Evolutionary conservation across 768 basidiomycete genomes (phyloP), one percentile per base, ranked within the genome.

Genomic region (Calocybe indica): DNA sequence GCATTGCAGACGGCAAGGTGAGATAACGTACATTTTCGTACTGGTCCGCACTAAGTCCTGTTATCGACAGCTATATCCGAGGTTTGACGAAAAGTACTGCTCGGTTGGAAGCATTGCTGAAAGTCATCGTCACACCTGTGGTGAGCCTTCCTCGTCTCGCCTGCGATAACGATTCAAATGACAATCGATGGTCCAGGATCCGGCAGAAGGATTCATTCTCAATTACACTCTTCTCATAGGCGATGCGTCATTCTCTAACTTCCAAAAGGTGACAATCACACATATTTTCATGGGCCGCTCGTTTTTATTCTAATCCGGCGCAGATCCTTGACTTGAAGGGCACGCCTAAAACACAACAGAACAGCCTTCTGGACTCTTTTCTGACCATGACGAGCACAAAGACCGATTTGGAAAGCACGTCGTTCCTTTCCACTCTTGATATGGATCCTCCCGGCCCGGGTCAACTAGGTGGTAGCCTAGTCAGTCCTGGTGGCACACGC

Each of bases 271-370:
- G 32, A 35, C 66, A 31, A n/a, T 40, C 28, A 14, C 9, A 11
- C 29, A 44, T 12, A 13, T 29, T 8, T 37, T 10, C 4, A 33
- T 2, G 32, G 28, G 14, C 34, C 33, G 45, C 22, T 11, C n/a
- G 33, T 45, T 8, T 40, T 37, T n/a, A 41, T 22, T 15, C 34
- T 13, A 35, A 15, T 33, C 32, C 32, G 8, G 34, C 40, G 5
- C 51, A 96, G 93, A 90, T 97, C 46, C 76, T 97, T 12, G 94
- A 97, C 64, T 75, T 97, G 42, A 96, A 96, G 64, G 96, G 96
- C 6, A 92, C 92, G 0, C 83, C 89, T 0, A 88, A 91, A 52
- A 62, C 70, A 3, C 84, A 88, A 45, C 93, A 98, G 69, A 92
- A 93, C 65, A 80, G 81, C 56, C 80, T 99, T 10, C 77, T 95